Base-by-base conservation (phyloP, 2,329 filamentous ascomycete species). In the Claviceps capensis region DNA sequence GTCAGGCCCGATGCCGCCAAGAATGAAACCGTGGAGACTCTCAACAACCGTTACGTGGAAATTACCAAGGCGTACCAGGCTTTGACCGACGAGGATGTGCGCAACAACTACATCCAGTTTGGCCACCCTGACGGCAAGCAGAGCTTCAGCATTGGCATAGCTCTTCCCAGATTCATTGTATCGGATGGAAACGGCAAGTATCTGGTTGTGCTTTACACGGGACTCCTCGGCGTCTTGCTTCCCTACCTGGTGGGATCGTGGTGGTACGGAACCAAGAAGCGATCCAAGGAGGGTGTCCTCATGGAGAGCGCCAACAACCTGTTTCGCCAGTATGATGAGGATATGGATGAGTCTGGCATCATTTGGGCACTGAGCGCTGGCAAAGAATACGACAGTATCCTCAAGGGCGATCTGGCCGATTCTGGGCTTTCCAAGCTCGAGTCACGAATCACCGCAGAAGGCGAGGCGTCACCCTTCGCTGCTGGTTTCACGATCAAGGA, bases 121-220 rank as follows among this genome's bases (percentile, higher is more conserved):
- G 93, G 93, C 52, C 89, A 98, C 67, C 93, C 93, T 6, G 93
- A 98, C 66, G 93, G 93, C 65, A 97, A 96, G 77, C 93, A 98
- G 72, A 91, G 89, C 67, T 93, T 90, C 70, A 96, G 89, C 71
- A 97, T 98, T 63, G 91, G 93, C 57, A 98, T 98, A 59, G 93
- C 91, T 46, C 78, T 98, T 46, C 93, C 93, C 46, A 85, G 93
- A 66, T 88, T 93, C 69, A 89, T 98, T 61, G 79, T 98, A 52
- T 86, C 87, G 14, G 88, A 96, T 59, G 91, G 90, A 52, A 94
- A 93, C 67, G 91, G 90, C 58, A 97, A 96, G 73, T 97, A 94
- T 64, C 86, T 98, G 51, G 75, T 98, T 55, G 74, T 96, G 53
- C 78, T 96, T 57, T 98, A 98, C 67, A 90, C 88, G 40, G 69